Evolutionary conservation across 2,329 filamentous ascomycete genomes (phyloP).

Genomic region (Harringtonia aguacate): DNA sequence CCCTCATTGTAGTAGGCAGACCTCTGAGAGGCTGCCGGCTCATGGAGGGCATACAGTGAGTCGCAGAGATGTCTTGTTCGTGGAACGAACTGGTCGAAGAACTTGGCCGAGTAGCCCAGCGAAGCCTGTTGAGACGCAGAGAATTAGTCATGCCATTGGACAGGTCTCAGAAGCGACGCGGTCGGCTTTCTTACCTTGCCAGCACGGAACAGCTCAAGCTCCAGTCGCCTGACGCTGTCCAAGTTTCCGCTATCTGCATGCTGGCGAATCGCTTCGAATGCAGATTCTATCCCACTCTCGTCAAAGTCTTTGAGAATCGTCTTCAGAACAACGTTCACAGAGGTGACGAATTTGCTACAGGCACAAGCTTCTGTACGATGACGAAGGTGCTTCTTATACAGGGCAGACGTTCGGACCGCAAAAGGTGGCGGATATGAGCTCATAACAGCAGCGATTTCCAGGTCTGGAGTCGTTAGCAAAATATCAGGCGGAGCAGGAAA

Average conservation of each 20-base stretch:
- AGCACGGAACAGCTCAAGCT: conserved; percentile 38
- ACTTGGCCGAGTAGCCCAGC: conserved; percentile 20
- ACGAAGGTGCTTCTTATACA: conserved; percentile 30
- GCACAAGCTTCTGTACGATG: conserved; percentile 17
- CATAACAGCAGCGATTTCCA: conserved; percentile 33
- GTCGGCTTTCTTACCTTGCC: conserved; percentile 41
- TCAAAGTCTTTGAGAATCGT: conserved; percentile 24
- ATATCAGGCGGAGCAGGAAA: not conserved
- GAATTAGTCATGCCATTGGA: too few relatives aligned
- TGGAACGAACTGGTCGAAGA: conserved; percentile 31
- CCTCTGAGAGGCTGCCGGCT: conserved; percentile 21
- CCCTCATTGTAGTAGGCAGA: conserved; percentile 29
- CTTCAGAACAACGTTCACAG: conserved; percentile 25
- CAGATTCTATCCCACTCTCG: conserved; percentile 7
- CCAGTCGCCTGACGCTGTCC: conserved; percentile 32
- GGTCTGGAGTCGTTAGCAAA: conserved; percentile 22
- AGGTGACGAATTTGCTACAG: conserved; percentile 23
- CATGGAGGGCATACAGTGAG: conserved; percentile 27
- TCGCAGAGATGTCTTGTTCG: conserved; percentile 30
- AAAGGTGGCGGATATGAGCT: conserved; percentile 16
- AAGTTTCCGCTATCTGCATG: conserved; percentile 25
- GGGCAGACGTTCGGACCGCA: conserved; percentile 27
- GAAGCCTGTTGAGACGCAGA: too few relatives aligned
- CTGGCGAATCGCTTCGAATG: conserved; percentile 24
- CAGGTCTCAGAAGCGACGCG: too few relatives aligned